Conservation (phyloP, 176 grass and related monocot species). For the Carex scoparia region DNA sequence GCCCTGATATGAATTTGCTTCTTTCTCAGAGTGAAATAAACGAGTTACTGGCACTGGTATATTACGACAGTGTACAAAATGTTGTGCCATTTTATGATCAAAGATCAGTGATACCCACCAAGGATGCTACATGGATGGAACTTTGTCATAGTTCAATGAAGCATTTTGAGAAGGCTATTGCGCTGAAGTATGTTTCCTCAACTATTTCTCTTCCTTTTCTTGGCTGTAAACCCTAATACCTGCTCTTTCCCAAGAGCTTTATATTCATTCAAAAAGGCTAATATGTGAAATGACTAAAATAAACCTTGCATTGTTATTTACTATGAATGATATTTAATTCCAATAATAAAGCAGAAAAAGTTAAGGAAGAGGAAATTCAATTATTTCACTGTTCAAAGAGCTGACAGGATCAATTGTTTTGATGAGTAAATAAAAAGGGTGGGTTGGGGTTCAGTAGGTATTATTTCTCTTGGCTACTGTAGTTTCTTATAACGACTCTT, state of each 20-base stretch:
- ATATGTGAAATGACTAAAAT: conserved; percentile 20
- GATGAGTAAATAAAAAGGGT: not conserved
- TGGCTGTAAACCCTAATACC: not conserved
- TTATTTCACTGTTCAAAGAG: not conserved
- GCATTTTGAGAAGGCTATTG: conserved; percentile 91
- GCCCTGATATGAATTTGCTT: conserved; percentile 6
- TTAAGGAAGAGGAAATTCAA: not conserved
- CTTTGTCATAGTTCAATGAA: conserved; percentile 84
- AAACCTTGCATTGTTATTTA: not conserved
- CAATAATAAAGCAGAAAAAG: not conserved
- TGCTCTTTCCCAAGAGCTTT: not conserved
- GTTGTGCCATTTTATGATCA: conserved; percentile 99
- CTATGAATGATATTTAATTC: not conserved
- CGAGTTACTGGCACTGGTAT: conserved; percentile 91
- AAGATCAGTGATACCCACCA: conserved; percentile 70
- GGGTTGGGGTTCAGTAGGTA: not conserved
- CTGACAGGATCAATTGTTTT: not conserved
- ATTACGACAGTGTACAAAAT: conserved; percentile 91
- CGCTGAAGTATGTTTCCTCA: conserved; percentile 51
- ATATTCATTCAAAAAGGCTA: not conserved
- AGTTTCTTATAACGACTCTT: not conserved
- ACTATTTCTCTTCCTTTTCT: conserved; percentile 20
- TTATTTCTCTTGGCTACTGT: not conserved
- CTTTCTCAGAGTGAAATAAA: conserved; percentile 65
- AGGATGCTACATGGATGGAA: conserved; percentile 71